phyloP scores from a whole-genome alignment of 1,284 basidiomycete genomes.

The Ceratobasidium sp. region DNA sequence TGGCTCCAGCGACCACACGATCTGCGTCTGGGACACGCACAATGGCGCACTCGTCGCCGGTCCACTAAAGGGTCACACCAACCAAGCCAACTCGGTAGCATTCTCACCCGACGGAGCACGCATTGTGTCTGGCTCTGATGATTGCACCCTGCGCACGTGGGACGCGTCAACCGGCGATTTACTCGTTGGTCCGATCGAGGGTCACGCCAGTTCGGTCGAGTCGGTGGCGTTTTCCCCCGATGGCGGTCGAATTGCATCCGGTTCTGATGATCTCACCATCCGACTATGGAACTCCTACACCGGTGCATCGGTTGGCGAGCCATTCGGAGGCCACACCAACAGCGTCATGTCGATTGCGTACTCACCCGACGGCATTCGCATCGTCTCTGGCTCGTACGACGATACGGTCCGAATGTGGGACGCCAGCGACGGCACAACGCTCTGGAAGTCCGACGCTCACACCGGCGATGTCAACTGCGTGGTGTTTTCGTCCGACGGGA shows the following conservation, averaged over 20 bases:
- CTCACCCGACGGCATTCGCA: slow-evolving; percentile 22
- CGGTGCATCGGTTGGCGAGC: background rate
- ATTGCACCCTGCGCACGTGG: slow-evolving; percentile 26
- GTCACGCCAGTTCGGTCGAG: too few relatives aligned
- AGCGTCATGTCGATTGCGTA: slow-evolving; percentile 4
- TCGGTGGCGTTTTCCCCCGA: background rate
- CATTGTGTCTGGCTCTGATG: slow-evolving; percentile 28
- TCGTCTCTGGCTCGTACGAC: too few relatives aligned
- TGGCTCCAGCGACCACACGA: too few relatives aligned
- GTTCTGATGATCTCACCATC: background rate
- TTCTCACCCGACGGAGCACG: too few relatives aligned
- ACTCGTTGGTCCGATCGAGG: too few relatives aligned
- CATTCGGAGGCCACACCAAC: background rate
- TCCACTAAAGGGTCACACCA: too few relatives aligned
- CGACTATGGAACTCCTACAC: background rate
- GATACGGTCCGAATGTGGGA: slow-evolving; percentile 7
- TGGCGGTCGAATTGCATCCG: background rate
- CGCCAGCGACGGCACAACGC: background rate
- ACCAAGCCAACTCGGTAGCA: too few relatives aligned
- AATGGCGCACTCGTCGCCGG: too few relatives aligned
- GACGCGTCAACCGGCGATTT: background rate
- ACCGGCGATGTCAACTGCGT: background rate
- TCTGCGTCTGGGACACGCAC: too few relatives aligned
- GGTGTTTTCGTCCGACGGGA: too few relatives aligned
- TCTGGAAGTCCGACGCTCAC: too few relatives aligned